phyloP scores from a whole-genome alignment of 1,139 yeast genomes.

The Suhomyces chickasaworum region DNA sequence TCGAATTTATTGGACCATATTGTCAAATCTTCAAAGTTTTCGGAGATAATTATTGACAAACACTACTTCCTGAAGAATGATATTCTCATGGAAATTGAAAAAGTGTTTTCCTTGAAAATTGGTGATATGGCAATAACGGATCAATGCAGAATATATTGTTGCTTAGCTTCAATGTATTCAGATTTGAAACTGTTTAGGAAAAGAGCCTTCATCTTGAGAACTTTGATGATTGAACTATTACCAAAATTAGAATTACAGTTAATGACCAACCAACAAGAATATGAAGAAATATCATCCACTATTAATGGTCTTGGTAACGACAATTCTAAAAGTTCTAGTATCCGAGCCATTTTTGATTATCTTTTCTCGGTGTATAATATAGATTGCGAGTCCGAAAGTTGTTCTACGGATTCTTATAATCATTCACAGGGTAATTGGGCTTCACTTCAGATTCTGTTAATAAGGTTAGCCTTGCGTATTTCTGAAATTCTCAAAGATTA shows the following conservation, averaged over 20 bases:
- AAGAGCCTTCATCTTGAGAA: conserved; percentile 66
- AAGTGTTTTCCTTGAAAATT: conserved; percentile 41
- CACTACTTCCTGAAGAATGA: conserved; percentile 33
- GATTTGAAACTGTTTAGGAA: conserved; percentile 66
- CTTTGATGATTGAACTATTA: conserved; percentile 54
- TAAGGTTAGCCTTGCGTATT: conserved; percentile 56
- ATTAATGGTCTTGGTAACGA: conserved; percentile 4
- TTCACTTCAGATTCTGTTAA: conserved; percentile 56
- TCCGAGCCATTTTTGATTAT: conserved; percentile 37
- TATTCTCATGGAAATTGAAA: conserved; percentile 54
- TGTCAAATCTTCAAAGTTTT: conserved; percentile 20
- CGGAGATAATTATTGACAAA: conserved; percentile 29
- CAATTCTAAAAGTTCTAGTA: conserved; percentile 15
- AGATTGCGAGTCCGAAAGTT: conserved; percentile 30
- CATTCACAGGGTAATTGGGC: conserved; percentile 49
- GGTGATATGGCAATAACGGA: conserved; percentile 50
- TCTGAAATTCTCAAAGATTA: conserved; percentile 55
- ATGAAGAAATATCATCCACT: conserved; percentile 8
- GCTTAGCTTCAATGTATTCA: conserved; percentile 66
- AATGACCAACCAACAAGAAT: not conserved
- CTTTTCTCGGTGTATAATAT: conserved; percentile 49
- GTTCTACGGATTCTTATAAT: conserved; percentile 24
- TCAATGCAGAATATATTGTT: conserved; percentile 63
- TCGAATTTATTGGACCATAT: conserved; percentile 13
- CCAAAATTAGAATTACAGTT: conserved; percentile 37